Percentiles rank a stretch among this genome's conserved stretches.
Evolutionary conservation across 805 yeast genomes (phyloP).

Genomic region (Diddensiella transvaalensis): DNA sequence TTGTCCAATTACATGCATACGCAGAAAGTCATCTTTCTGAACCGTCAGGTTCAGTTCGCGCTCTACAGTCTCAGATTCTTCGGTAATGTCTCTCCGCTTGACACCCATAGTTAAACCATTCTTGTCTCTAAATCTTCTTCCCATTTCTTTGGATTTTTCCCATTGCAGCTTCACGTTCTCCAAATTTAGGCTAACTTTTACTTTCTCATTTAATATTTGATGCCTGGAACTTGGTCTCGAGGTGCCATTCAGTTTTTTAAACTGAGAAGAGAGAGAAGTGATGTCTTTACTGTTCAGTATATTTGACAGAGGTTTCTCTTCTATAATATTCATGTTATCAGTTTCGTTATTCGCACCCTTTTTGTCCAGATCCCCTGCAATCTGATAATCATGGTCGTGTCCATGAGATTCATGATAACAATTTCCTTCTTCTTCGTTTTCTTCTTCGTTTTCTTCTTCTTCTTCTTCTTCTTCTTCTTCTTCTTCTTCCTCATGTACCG

Average conservation of each 20-base stretch:
- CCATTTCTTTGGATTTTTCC: not conserved
- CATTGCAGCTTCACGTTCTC: not conserved
- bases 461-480: conserved; percentile 11
- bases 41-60: conserved; percentile 56
- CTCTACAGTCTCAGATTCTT: conserved; percentile 45
- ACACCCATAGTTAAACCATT: not conserved
- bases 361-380: no score
- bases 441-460: conserved; percentile 16
- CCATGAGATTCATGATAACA: no score
- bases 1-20: conserved; percentile 86
- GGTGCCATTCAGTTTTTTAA: not conserved
- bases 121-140: not conserved
- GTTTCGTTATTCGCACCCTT: no score
- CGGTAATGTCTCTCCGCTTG: conserved; percentile 1
- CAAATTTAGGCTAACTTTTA: not conserved
- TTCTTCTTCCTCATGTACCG: conserved; percentile 14
- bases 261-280: no score
- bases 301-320: no score
- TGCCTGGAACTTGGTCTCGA: not conserved
- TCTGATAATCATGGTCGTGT: no score
- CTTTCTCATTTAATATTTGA: conserved; percentile 2
- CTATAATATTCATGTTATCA: no score
- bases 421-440: conserved; percentile 13
- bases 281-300: no score
- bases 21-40: conserved; percentile 63